Conservation (phyloP, 306 rosid genomes). For the Comarum palustre region DNA sequence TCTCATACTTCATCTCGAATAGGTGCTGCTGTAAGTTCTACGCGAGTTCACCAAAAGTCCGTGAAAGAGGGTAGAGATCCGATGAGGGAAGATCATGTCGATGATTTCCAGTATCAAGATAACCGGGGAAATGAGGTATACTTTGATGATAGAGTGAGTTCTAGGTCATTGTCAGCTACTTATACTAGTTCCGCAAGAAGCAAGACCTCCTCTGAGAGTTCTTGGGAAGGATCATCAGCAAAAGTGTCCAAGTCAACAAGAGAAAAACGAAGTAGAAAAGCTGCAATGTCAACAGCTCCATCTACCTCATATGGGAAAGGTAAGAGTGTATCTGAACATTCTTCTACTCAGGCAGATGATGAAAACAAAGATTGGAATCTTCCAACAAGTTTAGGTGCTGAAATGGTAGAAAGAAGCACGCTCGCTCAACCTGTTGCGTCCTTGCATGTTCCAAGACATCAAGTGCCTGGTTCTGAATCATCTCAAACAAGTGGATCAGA, state of each 20-base stretch:
- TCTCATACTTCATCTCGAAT: slow-evolving; percentile 40
- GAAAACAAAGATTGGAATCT: slow-evolving; percentile 69
- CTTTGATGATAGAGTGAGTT: slow-evolving; percentile 65
- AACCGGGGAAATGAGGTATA: slow-evolving; percentile 55
- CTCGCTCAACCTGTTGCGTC: slow-evolving; percentile 43
- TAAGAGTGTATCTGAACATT: slow-evolving; percentile 60
- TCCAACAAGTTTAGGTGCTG: slow-evolving; percentile 40
- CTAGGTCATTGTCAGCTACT: slow-evolving; percentile 42
- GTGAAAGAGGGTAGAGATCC: slow-evolving; percentile 52
- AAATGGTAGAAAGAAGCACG: slow-evolving; percentile 52
- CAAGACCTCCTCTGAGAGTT: slow-evolving; percentile 75
- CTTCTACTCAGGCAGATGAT: slow-evolving; percentile 59
- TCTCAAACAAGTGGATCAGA: slow-evolving; percentile 78
- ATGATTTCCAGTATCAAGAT: slow-evolving; percentile 67
- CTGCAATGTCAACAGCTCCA: slow-evolving; percentile 34
- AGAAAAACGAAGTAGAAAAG: slow-evolving; percentile 67
- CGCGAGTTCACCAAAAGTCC: slow-evolving; percentile 49
- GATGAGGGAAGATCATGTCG: slow-evolving; percentile 47
- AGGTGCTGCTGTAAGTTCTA: slow-evolving; percentile 45
- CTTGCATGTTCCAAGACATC: slow-evolving; percentile 55
- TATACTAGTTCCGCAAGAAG: slow-evolving; percentile 56
- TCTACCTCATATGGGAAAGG: slow-evolving; percentile 55
- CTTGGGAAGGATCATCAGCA: slow-evolving; percentile 82
- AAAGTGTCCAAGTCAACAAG: slow-evolving; percentile 71
- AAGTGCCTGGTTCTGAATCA: slow-evolving; percentile 58